Base-by-base conservation (phyloP, 2,329 filamentous ascomycete species). In the Coniella vitis region DNA sequence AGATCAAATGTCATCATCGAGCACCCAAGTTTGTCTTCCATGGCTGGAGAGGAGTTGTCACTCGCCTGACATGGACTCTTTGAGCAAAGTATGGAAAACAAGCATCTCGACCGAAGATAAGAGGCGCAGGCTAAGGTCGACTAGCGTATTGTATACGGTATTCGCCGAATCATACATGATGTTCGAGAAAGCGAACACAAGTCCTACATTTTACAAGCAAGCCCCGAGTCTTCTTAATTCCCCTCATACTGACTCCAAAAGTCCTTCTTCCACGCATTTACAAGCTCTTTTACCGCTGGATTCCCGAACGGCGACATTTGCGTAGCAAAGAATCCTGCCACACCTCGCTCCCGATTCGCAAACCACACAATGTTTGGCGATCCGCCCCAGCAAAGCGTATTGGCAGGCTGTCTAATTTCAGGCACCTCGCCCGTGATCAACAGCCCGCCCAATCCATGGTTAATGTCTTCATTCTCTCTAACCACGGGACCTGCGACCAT, bases 261-360 rank as follows among this genome's bases (percentile, higher is more conserved):
- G 7, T 39, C 44, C 36, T 38, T 47, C 29, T 47, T 47, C 44
- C 44, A 47, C 10, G 25, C 36, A 40, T 47, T 35, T 10, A 47
- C 44, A 17, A 47, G 36, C 29, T 47, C 44, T 16, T 19, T 47
- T 12, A 47, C 44, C 3, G 9, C 7, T n/a, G 29, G 21, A 12
- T 40, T 31, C 13, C 37, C 45, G 10, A 47, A 47, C 13, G 45
- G 45, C 29, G 25, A 31, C 25, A 47, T 16, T 9, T 47, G 45
- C 19, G 45, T 39, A 3, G 17, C 45, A 25, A 47, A 40, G 17
- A 47, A 39, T 1, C 45, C 45, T 2, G 45, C 45, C n/a, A 47
- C 45, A 3, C 45, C 45, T 4, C 25, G 25, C 25, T 47, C 37
- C 37, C 17, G 32, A 22, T 37, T 39, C 7, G 31, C 17, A 10